Conservation (phyloP, 495 filamentous ascomycete genomes). For the Mytilinidion resinicola region DNA sequence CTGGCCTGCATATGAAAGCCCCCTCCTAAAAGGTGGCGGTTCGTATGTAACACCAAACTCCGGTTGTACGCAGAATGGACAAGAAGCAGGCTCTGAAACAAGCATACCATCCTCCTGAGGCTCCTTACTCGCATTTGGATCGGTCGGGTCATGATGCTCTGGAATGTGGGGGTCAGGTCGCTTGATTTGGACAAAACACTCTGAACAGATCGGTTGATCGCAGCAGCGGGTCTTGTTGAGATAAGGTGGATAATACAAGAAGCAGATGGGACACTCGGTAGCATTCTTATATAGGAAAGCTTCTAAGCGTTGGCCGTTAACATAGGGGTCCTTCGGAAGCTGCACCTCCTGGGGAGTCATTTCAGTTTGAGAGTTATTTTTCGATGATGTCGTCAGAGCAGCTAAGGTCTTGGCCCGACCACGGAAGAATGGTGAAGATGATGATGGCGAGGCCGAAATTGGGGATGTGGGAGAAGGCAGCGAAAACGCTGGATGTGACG, state of each 20-base stretch:
- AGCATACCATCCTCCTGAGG: slow-evolving; percentile 55
- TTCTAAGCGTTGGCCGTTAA: slow-evolving; percentile 87
- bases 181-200: slow-evolving; percentile 99
- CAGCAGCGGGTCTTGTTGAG: slow-evolving; percentile 95
- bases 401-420: slow-evolving; percentile 78
- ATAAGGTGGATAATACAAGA: slow-evolving; percentile 91
- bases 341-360: slow-evolving; percentile 69
- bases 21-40: slow-evolving; percentile 79
- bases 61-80: slow-evolving; percentile 90
- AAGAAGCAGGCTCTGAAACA: slow-evolving; percentile 85
- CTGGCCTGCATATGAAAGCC: slow-evolving; percentile 61
- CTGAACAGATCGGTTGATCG: slow-evolving; percentile 94
- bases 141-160: slow-evolving; percentile 61
- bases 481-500: slow-evolving; percentile 44
- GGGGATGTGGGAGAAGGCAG: slow-evolving; percentile 44
- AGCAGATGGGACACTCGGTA: slow-evolving; percentile 91
- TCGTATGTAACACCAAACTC: slow-evolving; percentile 94
- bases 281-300: slow-evolving; percentile 89
- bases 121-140: slow-evolving; percentile 39
- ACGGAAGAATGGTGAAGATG: slow-evolving; percentile 59
- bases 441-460: slow-evolving; percentile 42
- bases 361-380: slow-evolving; percentile 61
- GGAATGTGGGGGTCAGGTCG: slow-evolving; percentile 92
- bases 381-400: slow-evolving; percentile 63
- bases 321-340: slow-evolving; percentile 74